These are phyloP conservation scores for Metschnikowia cerradonensis DNA, from an alignment of 805 yeast species.

Conservation along the genomic window DNA sequence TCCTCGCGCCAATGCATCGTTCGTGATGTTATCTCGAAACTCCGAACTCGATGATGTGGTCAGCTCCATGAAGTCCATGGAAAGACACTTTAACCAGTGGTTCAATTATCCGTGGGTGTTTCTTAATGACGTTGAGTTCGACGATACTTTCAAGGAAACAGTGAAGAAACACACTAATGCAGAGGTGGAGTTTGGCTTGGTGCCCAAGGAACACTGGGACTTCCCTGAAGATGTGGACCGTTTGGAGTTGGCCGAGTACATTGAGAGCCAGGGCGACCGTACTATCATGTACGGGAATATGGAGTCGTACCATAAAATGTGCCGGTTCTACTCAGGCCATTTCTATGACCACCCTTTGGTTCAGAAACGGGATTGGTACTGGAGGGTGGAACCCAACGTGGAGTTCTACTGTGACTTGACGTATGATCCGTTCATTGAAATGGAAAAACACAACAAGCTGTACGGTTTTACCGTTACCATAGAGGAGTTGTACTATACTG, in stretches of 20 bases:
- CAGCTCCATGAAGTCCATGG: constrained; percentile 67
- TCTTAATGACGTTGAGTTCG: constrained; percentile 75
- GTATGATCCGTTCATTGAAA: constrained; percentile 84
- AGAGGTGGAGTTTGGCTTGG: constrained; percentile 65
- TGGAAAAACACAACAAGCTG: constrained; percentile 63
- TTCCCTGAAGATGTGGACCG: constrained; percentile 44
- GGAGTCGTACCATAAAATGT: constrained; percentile 89
- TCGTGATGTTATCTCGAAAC: constrained; percentile 81
- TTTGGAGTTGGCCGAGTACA: constrained; percentile 48
- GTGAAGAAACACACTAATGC: constrained; percentile 55
- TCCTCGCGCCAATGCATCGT: constrained; percentile 72
- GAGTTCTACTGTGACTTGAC: constrained; percentile 87
- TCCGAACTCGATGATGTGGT: constrained; percentile 75
- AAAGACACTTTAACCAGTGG: constrained; percentile 91
- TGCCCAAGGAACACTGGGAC: constrained; percentile 63
- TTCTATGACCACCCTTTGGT: constrained; percentile 80
- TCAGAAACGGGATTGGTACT: constrained; percentile 76
- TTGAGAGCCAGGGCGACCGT: constrained; percentile 76
- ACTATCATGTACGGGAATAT: constrained; percentile 79
- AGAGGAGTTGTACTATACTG: constrained; percentile 73
- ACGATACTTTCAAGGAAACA: constrained; percentile 53
- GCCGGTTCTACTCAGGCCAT: constrained; percentile 61
- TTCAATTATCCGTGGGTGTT: constrained; percentile 90
- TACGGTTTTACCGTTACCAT: constrained; percentile 85
- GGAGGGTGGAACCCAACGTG: constrained; percentile 95